phyloP scores from a whole-genome alignment of 2,329 filamentous ascomycete species.

The Paracorniculantispora psalliotae region DNA sequence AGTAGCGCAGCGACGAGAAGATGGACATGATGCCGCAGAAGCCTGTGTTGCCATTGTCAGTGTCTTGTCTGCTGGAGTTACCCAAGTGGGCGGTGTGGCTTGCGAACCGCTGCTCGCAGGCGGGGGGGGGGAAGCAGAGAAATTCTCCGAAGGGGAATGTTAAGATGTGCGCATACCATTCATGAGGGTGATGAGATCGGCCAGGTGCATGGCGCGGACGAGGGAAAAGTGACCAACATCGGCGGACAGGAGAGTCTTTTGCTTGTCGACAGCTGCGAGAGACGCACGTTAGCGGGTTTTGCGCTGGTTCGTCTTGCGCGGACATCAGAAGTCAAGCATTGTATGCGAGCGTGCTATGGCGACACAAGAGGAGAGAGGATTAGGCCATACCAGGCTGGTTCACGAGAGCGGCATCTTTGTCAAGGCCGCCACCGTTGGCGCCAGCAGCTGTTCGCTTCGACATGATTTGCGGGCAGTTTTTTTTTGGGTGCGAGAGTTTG shows the following conservation, averaged over 20 bases:
- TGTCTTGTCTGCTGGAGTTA: constrained; percentile 5
- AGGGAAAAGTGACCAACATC: constrained; percentile 70
- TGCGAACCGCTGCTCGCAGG: not conserved
- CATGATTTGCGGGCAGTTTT: constrained; percentile 39
- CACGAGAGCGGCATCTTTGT: constrained; percentile 25
- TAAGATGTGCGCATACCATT: constrained; percentile 56
- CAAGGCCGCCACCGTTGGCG: constrained; percentile 24
- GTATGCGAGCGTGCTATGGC: not conserved
- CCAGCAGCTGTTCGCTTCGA: constrained; percentile 51
- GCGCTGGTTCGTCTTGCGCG: not conserved
- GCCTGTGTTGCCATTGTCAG: constrained; percentile 35
- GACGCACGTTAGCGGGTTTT: not conserved
- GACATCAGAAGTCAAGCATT: not conserved
- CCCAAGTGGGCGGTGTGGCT: not conserved
- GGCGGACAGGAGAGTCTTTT: constrained; percentile 65
- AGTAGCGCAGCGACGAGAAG: constrained; percentile 92
- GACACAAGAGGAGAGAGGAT: not conserved
- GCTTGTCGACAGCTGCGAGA: constrained; percentile 62
- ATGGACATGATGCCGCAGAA: constrained; percentile 93
- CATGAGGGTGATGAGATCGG: constrained; percentile 78
- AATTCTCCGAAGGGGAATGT: not conserved
- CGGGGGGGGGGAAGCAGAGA: no score
- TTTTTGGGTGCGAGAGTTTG: no score
- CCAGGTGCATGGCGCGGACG: constrained; percentile 66
- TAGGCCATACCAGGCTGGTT: constrained; percentile 29